Conservation (phyloP, 805 yeast species). For the Candida golubevii region DNA sequence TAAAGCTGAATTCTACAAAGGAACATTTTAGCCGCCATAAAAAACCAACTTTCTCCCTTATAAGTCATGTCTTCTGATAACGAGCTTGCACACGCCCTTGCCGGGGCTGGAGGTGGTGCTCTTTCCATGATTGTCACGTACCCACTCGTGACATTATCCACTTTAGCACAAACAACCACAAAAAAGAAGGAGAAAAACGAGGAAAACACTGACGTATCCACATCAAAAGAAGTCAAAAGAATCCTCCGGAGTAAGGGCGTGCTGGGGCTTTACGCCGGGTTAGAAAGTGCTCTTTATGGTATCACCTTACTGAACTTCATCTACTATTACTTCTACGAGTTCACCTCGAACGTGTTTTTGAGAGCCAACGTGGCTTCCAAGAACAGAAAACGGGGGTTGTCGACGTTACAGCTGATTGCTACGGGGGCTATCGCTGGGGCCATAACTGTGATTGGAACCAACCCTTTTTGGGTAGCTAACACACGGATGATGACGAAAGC, state of each 20-base stretch:
- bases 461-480: conserved; percentile 94
- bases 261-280: conserved; percentile 72
- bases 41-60: too few relatives aligned
- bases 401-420: conserved; percentile 62
- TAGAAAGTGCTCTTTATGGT: conserved; percentile 84
- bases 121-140: conserved; percentile 82
- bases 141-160: conserved; percentile 82
- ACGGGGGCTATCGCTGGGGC: conserved; percentile 88
- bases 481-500: conserved; percentile 73
- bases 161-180: conserved; percentile 75
- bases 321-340: conserved; percentile 87
- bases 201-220: conserved; percentile 15
- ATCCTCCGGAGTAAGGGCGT: conserved; percentile 54
- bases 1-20: not conserved
- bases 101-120: conserved; percentile 94
- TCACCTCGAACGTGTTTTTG: conserved; percentile 48
- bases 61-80: conserved; percentile 11
- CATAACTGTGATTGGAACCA: conserved; percentile 73
- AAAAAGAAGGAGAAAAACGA: conserved; percentile 20
- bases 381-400: conserved; percentile 37
- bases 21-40: not conserved
- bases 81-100: conserved; percentile 79
- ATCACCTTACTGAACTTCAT: conserved; percentile 82
- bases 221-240: conserved; percentile 28
- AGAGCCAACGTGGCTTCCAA: conserved; percentile 25